A percentile compares a stretch with the other conserved stretches of the same genome.
Conservation (phyloP, 1,284 basidiomycete genomes). For the Phlebopus sp. region DNA sequence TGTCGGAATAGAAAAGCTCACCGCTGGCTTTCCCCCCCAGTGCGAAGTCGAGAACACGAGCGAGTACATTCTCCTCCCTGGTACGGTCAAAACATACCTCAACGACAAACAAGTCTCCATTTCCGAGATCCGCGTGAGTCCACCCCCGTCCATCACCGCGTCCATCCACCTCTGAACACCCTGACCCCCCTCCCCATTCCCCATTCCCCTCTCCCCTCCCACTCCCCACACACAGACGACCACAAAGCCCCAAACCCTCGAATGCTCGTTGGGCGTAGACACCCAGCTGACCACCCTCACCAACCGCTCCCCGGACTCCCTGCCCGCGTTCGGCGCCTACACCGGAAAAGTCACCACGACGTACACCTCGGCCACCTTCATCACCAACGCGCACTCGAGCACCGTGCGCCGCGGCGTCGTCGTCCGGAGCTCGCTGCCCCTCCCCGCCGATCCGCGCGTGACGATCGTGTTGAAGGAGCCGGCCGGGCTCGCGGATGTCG, state of each 20-base stretch:
- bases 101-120: conserved; percentile 25
- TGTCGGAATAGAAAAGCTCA: background rate
- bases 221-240: no score
- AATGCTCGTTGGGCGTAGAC: conserved; percentile 21
- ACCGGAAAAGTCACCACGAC: conserved; percentile 13
- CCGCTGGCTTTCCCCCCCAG: conserved; percentile 6
- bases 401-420: conserved; percentile 15
- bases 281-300: conserved; percentile 16
- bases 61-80: conserved; percentile 18
- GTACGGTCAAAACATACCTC: conserved; percentile 21
- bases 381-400: conserved; percentile 17
- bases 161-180: no score
- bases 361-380: conserved; percentile 16
- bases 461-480: conserved; percentile 24
- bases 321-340: conserved; percentile 9
- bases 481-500: conserved; percentile 16
- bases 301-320: conserved; percentile 9
- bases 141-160: no score
- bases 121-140: conserved; percentile 16
- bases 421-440: conserved; percentile 19
- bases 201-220: no score
- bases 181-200: background rate
- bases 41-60: conserved; percentile 22
- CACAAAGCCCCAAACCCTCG: conserved; percentile 18
- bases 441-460: conserved; percentile 23